Evolutionary conservation across 2,329 filamentous ascomycete genomes (phyloP), one percentile per base, ranked within the genome.

Genomic region (Zymoseptoria crescenta): DNA sequence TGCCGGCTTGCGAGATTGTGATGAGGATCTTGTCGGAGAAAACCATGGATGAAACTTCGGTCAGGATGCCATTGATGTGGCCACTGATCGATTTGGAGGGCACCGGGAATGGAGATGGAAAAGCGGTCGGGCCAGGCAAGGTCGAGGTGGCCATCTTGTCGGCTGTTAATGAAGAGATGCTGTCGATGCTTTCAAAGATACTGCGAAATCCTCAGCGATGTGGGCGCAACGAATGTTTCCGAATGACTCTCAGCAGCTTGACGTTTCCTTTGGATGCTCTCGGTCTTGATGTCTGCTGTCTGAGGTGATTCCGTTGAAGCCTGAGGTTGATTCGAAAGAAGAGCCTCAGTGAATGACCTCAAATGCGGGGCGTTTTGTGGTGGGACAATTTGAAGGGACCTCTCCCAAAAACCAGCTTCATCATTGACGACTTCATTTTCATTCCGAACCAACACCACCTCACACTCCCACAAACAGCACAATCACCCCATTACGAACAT

Each of bases 11-110:
- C 0, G 89, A 89, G 60, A 97, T 82, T 0, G 91, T 96, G 63
- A 99, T 79, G 67, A 99, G 77, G 68, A 99, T 91, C 75, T 91
- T 96, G 81, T 97, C 94, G 8, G 86, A 81, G 75, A 97, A 97
- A 67, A 81, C 84, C 56, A 91, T 79, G 9, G 81, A 81, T 48
- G 84, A 86, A 35, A 89, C 86, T 64, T 91, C 85, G 1, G 94
- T 97, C 41, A 80, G 74, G 21, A 87, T 74, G 29, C 84, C 85
- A 62, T 87, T 84, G 62, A 96, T 83, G 2, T 79, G 71, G 2
- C 87, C 86, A 1, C 80, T 79, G 13, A 79, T 79, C 8, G 69
- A 63, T 54, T 67, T 70, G 20, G 68, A 68, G 19, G 62, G 57
- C 8, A 71, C 71, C 28, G 73, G 73, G 68, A 89, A 96, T 0